A percentile compares a stretch with the other conserved stretches of the same genome.
phyloP scores from a whole-genome alignment of 2,329 filamentous ascomycete genomes.

The Cercospora citrullina region DNA sequence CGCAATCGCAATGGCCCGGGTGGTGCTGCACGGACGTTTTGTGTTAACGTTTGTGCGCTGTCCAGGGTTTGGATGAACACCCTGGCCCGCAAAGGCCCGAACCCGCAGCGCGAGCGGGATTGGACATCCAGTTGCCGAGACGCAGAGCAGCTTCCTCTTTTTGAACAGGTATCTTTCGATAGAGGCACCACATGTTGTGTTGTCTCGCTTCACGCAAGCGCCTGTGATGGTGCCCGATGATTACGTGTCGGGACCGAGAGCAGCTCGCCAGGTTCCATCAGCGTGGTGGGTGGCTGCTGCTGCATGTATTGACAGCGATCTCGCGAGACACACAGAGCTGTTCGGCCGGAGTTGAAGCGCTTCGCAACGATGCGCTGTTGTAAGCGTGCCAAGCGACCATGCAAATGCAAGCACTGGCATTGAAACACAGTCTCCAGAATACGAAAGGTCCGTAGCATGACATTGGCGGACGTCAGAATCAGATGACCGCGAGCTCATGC shows the following conservation, averaged over 20 bases:
- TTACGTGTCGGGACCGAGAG: slow-evolving; percentile 4
- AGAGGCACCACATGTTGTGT: not conserved
- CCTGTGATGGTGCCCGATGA: not conserved
- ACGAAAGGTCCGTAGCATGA: slow-evolving; percentile 21
- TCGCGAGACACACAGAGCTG: not conserved
- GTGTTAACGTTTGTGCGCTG: not conserved
- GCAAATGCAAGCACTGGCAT: slow-evolving; percentile 12
- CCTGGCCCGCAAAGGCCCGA: slow-evolving; percentile 23
- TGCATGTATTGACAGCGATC: slow-evolving; percentile 8
- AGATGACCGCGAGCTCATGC: slow-evolving; percentile 27
- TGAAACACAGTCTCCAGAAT: slow-evolving; percentile 20
- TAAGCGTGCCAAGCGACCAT: slow-evolving; percentile 27
- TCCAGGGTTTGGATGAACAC: not conserved
- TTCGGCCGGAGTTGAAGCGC: slow-evolving; percentile 10
- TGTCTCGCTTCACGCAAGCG: slow-evolving; percentile 1
- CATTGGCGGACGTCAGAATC: slow-evolving; percentile 32
- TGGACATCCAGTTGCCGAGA: slow-evolving; percentile 20
- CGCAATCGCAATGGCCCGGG: slow-evolving; percentile 21
- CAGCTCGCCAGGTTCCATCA: not conserved
- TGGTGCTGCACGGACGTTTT: slow-evolving; percentile 14
- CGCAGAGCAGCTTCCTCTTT: not conserved
- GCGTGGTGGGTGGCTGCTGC: slow-evolving; percentile 1
- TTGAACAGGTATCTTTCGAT: not conserved
- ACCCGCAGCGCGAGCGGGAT: slow-evolving; percentile 17
- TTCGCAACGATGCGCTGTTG: slow-evolving; percentile 10